Evolutionary conservation across 768 basidiomycete genomes (phyloP).

Genomic region (Mrakia hoshinonis): DNA sequence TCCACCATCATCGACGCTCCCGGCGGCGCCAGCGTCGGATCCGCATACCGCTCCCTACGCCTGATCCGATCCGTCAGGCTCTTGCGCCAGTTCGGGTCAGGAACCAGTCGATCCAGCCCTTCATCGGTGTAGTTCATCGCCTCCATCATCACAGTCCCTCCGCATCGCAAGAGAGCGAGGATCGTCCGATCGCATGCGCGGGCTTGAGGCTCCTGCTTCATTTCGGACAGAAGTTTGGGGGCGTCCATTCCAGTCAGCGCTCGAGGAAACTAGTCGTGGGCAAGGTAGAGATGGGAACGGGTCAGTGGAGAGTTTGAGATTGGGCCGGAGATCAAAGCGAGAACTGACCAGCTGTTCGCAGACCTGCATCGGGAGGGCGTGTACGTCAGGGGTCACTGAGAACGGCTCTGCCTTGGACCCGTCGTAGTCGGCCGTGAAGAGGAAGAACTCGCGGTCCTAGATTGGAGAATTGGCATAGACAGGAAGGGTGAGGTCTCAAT

Average conservation of each 20-base stretch:
- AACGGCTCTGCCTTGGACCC: no score
- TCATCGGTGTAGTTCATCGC: not conserved
- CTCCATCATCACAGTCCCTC: not conserved
- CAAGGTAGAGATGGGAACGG: no score
- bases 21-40: not conserved
- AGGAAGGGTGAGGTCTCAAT: no score
- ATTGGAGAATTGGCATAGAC: no score
- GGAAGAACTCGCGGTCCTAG: no score
- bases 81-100: not conserved
- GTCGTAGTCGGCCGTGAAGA: no score
- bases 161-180: not conserved
- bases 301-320: not conserved
- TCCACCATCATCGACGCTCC: not conserved
- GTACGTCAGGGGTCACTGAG: no score
- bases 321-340: not conserved
- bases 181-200: not conserved
- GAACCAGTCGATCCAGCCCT: not conserved
- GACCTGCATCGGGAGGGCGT: no score
- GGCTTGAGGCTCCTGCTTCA: not conserved
- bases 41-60: not conserved
- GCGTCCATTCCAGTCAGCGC: not conserved
- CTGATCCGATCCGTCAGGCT: not conserved
- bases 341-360: no score
- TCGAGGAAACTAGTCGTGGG: not conserved
- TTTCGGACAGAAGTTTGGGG: not conserved